Evolutionary conservation across 257 asterid species (phyloP).

Genomic region (Cynanchum wilfordii): DNA sequence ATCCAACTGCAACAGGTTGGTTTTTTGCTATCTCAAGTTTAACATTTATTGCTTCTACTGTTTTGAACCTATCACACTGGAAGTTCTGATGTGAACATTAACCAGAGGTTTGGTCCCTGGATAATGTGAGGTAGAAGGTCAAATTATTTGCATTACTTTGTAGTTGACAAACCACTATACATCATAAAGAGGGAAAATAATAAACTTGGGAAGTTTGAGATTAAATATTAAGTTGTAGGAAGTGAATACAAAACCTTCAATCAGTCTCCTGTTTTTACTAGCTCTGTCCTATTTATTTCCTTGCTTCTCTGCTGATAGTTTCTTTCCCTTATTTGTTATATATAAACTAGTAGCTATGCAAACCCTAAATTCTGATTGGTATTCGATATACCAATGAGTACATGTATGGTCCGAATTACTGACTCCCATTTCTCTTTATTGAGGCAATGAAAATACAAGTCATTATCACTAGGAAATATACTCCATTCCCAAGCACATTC

Average conservation of each 20-base stretch:
- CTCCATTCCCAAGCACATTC: too few species aligned
- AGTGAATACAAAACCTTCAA: neutral
- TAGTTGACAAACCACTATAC: neutral
- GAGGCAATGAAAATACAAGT: too few species aligned
- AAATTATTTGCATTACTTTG: neutral
- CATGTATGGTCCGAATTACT: neutral
- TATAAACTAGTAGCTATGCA: neutral
- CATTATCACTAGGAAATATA: neutral
- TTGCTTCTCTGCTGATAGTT: neutral
- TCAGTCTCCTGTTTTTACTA: neutral
- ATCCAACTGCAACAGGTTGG: conserved; percentile 89
- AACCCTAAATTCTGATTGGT: neutral
- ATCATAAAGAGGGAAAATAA: neutral
- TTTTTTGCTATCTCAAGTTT: neutral
- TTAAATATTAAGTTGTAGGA: neutral
- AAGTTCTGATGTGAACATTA: neutral
- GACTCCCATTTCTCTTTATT: neutral
- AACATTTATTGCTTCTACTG: neutral
- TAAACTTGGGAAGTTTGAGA: neutral
- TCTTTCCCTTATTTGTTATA: neutral
- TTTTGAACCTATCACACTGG: neutral
- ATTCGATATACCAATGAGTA: neutral
- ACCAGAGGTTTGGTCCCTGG: neutral
- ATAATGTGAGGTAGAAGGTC: neutral
- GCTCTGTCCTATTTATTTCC: neutral